A percentile compares a stretch with the other conserved stretches of the same genome.
Evolutionary conservation across 163 green algal genomes (phyloP).

Genomic region (Picocystis sp.): DNA sequence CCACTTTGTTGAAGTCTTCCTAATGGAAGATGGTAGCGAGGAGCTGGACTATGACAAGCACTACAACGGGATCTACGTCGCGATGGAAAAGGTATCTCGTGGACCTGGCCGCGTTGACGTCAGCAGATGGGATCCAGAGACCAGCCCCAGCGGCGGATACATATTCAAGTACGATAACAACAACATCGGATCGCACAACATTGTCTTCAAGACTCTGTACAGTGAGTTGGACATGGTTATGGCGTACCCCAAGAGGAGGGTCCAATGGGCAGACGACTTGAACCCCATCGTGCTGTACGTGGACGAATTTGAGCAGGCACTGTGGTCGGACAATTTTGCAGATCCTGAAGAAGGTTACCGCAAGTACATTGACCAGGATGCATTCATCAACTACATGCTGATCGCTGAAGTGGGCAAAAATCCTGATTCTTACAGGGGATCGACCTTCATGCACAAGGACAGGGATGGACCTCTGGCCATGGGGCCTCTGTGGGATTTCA

Average conservation of each 20-base stretch:
- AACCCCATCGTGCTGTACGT: slow-evolving; percentile 18
- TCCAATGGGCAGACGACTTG: not conserved
- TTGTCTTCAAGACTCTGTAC: slow-evolving; percentile 8
- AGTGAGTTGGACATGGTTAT: slow-evolving; percentile 18
- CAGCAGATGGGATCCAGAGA: slow-evolving; percentile 23
- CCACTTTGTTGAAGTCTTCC: slow-evolving; percentile 28
- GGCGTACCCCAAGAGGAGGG: slow-evolving; percentile 15
- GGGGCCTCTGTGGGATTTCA: slow-evolving; percentile 37
- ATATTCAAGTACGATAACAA: slow-evolving; percentile 28
- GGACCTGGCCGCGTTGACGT: slow-evolving; percentile 33
- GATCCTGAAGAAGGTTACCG: slow-evolving; percentile 17
- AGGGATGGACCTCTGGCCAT: slow-evolving; percentile 1
- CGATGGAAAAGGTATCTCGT: slow-evolving; percentile 32
- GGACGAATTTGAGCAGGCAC: slow-evolving; percentile 23
- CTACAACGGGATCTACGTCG: slow-evolving; percentile 50
- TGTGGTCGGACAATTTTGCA: slow-evolving; percentile 21
- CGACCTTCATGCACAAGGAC: slow-evolving; percentile 39
- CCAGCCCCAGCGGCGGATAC: slow-evolving; percentile 22
- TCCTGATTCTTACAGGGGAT: slow-evolving; percentile 30
- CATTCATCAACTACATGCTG: slow-evolving; percentile 55
- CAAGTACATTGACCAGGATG: slow-evolving; percentile 26
- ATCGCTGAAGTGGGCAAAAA: slow-evolving; percentile 55
- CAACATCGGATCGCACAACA: slow-evolving; percentile 15
- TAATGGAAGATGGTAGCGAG: slow-evolving; percentile 15
- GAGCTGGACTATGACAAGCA: slow-evolving; percentile 10